Conservation (phyloP, 2,329 filamentous ascomycete species). For the Sarocladiaceae sp. region DNA sequence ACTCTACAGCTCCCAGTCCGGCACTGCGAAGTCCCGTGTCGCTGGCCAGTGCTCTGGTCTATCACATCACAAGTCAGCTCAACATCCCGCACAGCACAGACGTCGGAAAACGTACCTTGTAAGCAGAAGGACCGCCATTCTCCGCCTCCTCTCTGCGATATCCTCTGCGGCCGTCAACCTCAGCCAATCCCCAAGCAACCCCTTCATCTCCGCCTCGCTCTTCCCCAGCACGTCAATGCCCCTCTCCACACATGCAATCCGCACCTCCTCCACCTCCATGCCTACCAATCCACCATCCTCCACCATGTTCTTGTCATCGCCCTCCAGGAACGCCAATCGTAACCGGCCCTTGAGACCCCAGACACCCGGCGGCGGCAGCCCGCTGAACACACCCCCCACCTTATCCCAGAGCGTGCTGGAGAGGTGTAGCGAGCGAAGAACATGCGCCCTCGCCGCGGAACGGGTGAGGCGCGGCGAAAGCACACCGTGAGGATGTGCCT, state of each 20-base stretch:
- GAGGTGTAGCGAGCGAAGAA: slow-evolving; percentile 38
- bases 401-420: slow-evolving; percentile 44
- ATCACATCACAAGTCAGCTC: slow-evolving; percentile 12
- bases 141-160: slow-evolving; percentile 28
- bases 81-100: not conserved
- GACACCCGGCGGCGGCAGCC: slow-evolving; percentile 38
- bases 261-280: slow-evolving; percentile 58
- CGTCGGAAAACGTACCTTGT: slow-evolving; percentile 29
- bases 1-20: slow-evolving; percentile 34
- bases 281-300: slow-evolving; percentile 50
- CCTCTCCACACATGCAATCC: slow-evolving; percentile 64
- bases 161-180: slow-evolving; percentile 33
- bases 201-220: slow-evolving; percentile 50
- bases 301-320: slow-evolving; percentile 65
- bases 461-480: slow-evolving; percentile 25
- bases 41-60: slow-evolving; percentile 35
- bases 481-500: slow-evolving; percentile 27
- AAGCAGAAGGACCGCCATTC: slow-evolving; percentile 33
- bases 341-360: slow-evolving; percentile 47
- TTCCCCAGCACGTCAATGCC: slow-evolving; percentile 53
- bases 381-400: slow-evolving; percentile 25
- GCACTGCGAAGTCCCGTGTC: slow-evolving; percentile 33
- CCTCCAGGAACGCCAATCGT: slow-evolving; percentile 56
- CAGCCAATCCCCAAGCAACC: slow-evolving; percentile 41
- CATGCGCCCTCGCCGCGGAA: slow-evolving; percentile 27